A percentile compares a stretch with the other conserved stretches of the same genome.
Conservation (phyloP, 257 asterid species). For the Solanum pimpinellifolium region DNA sequence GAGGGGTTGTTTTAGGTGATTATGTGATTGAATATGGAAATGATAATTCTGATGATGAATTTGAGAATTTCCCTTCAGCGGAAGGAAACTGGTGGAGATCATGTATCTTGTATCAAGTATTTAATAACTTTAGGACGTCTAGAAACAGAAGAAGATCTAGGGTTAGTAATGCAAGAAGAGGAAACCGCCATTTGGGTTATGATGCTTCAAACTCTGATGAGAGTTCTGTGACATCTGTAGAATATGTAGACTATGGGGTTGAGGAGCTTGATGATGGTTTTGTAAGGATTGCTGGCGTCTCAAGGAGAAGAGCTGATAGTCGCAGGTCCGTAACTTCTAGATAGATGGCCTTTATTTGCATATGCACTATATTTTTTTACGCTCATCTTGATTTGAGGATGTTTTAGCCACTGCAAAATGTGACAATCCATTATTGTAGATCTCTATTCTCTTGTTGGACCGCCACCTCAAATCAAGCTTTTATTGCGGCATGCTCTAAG, state of each 20-base stretch:
- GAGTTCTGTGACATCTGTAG: conserved; percentile 65
- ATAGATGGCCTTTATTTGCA: background rate
- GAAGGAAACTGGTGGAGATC: conserved; percentile 82
- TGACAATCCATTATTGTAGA: background rate
- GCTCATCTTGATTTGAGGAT: background rate
- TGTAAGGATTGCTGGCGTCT: conserved; percentile 29
- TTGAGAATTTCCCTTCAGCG: conserved; percentile 52
- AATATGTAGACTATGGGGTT: conserved; percentile 41
- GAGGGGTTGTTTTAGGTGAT: conserved; percentile 82
- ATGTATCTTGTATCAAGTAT: conserved; percentile 70
- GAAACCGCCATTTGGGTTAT: conserved; percentile 38
- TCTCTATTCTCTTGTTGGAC: background rate
- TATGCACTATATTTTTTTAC: background rate
- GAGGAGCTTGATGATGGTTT: conserved; percentile 54
- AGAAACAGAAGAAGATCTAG: conserved; percentile 78
- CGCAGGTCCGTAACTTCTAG: conserved; percentile 40
- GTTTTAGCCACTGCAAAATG: background rate
- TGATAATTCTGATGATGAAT: conserved; percentile 66
- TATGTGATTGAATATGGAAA: conserved; percentile 87
- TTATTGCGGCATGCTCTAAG: background rate
- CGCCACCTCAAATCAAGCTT: background rate
- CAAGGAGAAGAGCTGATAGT: conserved; percentile 45
- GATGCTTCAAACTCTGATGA: conserved; percentile 69
- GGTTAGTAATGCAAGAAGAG: conserved; percentile 53
- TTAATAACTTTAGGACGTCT: conserved; percentile 57